These are phyloP conservation scores for Fragilaria radians DNA, from an alignment of 108 stramenopile species.

Conservation along the genomic window DNA sequence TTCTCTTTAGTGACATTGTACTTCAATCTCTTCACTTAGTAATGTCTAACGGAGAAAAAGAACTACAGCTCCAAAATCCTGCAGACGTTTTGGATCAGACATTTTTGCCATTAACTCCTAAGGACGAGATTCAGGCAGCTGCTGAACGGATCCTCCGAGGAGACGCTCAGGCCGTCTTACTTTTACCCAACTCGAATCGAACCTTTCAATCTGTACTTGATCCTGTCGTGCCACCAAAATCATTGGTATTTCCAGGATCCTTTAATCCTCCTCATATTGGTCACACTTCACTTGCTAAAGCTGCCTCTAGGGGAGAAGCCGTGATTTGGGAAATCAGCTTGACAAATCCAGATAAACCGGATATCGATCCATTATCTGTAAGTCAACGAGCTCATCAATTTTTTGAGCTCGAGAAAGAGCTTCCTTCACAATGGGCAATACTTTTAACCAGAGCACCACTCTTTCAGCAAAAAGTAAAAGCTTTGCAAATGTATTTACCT, in stretches of 20 bases:
- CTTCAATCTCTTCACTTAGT: constrained; percentile 15
- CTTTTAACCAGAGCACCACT: constrained; percentile 71
- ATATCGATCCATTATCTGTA: constrained; percentile 51
- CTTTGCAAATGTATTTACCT: too few species aligned
- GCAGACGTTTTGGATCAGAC: too few species aligned
- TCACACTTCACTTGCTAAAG: constrained; percentile 65
- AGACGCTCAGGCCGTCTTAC: constrained; percentile 36
- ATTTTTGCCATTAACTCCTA: background rate
- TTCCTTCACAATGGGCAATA: constrained; percentile 75
- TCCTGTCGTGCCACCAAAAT: constrained; percentile 38
- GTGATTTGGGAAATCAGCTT: constrained; percentile 77
- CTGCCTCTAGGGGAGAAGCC: constrained; percentile 38
- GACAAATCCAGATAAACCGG: constrained; percentile 81
- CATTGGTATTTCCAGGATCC: constrained; percentile 80
- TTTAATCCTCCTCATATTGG: constrained; percentile 88
- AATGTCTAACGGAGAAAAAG: too few species aligned
- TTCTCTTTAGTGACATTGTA: constrained; percentile 23
- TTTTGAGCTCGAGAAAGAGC: constrained; percentile 24
- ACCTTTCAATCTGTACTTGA: constrained; percentile 17
- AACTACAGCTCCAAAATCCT: too few species aligned
- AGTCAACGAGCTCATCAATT: constrained; percentile 46
- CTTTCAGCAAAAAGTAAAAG: constrained; percentile 52
- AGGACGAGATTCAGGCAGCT: constrained; percentile 18
- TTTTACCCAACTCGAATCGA: constrained; percentile 25
- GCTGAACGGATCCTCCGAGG: constrained; percentile 43